Evolutionary conservation across 2,329 filamentous ascomycete species (phyloP).

Genomic region (Xylariaceae sp.): DNA sequence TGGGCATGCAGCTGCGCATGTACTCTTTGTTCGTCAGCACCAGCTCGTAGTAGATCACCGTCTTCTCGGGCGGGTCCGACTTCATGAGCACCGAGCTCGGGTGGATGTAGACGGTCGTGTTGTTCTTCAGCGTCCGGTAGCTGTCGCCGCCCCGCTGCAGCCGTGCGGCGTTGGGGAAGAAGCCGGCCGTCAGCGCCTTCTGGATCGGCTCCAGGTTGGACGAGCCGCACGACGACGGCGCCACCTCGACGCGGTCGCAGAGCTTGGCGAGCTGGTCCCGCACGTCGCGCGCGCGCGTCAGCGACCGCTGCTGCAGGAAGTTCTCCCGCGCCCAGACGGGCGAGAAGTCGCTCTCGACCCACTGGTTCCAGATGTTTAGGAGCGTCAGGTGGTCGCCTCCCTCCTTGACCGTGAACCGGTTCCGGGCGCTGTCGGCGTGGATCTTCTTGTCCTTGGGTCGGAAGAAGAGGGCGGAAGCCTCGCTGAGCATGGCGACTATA

Average conservation of each 20-base stretch:
- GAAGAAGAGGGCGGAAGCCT: slow-evolving; percentile 86
- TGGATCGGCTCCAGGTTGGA: slow-evolving; percentile 73
- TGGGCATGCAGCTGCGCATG: slow-evolving; percentile 80
- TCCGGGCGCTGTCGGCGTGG: slow-evolving; percentile 84
- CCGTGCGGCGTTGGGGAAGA: slow-evolving; percentile 88
- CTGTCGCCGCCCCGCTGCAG: slow-evolving; percentile 78
- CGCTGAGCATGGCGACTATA: slow-evolving; percentile 90
- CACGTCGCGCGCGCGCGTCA: slow-evolving; percentile 84
- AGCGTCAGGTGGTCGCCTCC: slow-evolving; percentile 86
- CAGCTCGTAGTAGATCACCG: slow-evolving; percentile 81
- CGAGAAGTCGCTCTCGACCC: slow-evolving; percentile 86
- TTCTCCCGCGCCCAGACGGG: slow-evolving; percentile 88
- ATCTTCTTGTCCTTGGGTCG: slow-evolving; percentile 96
- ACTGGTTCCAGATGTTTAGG: slow-evolving; percentile 92
- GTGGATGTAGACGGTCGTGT: slow-evolving; percentile 85
- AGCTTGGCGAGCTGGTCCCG: slow-evolving; percentile 87
- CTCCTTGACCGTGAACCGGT: slow-evolving; percentile 82
- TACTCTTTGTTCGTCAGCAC: slow-evolving; percentile 86
- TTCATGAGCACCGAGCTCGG: slow-evolving; percentile 78
- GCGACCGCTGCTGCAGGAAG: slow-evolving; percentile 84
- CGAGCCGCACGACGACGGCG: slow-evolving; percentile 61
- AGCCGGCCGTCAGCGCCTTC: slow-evolving; percentile 83
- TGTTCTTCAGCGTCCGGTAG: slow-evolving; percentile 89
- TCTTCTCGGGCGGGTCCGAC: slow-evolving; percentile 68
- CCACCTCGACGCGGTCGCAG: slow-evolving; percentile 88